These are phyloP conservation scores for Talaromyces sp. DNA, from an alignment of 2,329 filamentous ascomycete species.

Conservation along the genomic window DNA sequence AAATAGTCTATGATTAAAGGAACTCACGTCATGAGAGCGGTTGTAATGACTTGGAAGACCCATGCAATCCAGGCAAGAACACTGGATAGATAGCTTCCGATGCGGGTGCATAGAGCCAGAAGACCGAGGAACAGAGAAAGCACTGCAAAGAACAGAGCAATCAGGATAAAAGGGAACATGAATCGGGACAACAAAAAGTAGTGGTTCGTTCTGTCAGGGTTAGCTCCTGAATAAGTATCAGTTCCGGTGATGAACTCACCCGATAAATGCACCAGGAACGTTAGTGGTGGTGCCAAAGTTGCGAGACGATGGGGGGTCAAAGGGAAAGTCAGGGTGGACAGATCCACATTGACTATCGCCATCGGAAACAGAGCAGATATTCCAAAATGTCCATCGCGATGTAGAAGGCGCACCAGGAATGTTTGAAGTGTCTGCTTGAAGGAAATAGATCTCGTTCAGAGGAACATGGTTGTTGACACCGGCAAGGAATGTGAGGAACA, in stretches of 20 bases:
- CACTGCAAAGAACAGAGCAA: constrained; percentile 72
- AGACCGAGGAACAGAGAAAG: constrained; percentile 46
- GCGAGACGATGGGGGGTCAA: constrained; percentile 52
- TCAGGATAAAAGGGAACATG: constrained; percentile 86
- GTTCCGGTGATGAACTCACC: constrained; percentile 36
- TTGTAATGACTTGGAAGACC: constrained; percentile 58
- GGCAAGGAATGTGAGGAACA: constrained; percentile 64
- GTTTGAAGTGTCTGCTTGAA: constrained; percentile 70
- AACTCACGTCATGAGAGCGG: constrained; percentile 61
- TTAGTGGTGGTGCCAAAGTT: constrained; percentile 59
- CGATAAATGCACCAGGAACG: constrained; percentile 54
- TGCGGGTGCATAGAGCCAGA: constrained; percentile 51
- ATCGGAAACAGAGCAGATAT: constrained; percentile 63
- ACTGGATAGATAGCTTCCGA: constrained; percentile 51
- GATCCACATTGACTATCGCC: constrained; percentile 62
- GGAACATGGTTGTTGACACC: constrained; percentile 55
- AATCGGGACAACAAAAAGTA: constrained; percentile 89
- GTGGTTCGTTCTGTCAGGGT: constrained; percentile 49
- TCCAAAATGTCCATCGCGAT: constrained; percentile 89
- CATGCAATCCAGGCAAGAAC: constrained; percentile 53
- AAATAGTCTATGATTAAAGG: neutral
- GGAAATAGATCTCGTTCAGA: constrained; percentile 77
- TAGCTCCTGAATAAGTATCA: constrained; percentile 11
- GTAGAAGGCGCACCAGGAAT: constrained; percentile 65
- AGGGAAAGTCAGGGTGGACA: constrained; percentile 63